Conservation (phyloP, 768 basidiomycete genomes). For the Sporobolomyces pararoseus region DNA sequence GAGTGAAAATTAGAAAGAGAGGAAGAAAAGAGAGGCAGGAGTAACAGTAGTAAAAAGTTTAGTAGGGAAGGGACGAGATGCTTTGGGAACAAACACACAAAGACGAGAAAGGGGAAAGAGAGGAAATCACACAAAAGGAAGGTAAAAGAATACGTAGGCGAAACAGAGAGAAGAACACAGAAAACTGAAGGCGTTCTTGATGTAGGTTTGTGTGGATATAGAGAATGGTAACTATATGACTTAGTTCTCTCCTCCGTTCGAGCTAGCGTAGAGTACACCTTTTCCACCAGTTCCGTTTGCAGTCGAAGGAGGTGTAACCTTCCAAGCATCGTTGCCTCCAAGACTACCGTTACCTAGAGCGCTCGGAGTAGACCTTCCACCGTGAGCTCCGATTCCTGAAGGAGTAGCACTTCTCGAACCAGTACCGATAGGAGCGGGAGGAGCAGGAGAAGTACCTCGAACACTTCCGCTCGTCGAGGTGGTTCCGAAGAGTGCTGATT, state of each 20-base stretch:
- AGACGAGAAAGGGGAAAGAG: neutral
- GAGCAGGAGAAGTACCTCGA: slow-evolving; percentile 1
- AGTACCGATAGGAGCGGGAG: slow-evolving; percentile 29
- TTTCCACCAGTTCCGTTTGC: neutral
- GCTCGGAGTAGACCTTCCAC: slow-evolving; percentile 4
- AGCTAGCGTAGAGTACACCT: slow-evolving; percentile 6
- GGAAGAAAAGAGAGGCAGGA: neutral
- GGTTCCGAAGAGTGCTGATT: slow-evolving; percentile 16
- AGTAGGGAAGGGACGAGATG: neutral
- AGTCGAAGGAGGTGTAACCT: neutral
- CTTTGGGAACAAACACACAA: neutral
- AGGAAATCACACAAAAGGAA: neutral
- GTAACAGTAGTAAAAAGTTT: no score
- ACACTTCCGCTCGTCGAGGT: neutral
- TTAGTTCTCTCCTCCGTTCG: slow-evolving; percentile 2
- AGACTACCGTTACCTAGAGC: slow-evolving; percentile 29
- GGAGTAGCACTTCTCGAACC: slow-evolving; percentile 25
- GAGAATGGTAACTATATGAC: neutral
- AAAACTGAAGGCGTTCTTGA: neutral
- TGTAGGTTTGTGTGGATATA: neutral
- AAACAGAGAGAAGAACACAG: neutral
- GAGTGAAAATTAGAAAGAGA: neutral
- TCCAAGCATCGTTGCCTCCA: slow-evolving; percentile 30
- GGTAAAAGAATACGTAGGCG: neutral
- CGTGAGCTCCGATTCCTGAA: neutral